phyloP scores from a whole-genome alignment of 768 basidiomycete species.

The Fibroporia radiculosa region DNA sequence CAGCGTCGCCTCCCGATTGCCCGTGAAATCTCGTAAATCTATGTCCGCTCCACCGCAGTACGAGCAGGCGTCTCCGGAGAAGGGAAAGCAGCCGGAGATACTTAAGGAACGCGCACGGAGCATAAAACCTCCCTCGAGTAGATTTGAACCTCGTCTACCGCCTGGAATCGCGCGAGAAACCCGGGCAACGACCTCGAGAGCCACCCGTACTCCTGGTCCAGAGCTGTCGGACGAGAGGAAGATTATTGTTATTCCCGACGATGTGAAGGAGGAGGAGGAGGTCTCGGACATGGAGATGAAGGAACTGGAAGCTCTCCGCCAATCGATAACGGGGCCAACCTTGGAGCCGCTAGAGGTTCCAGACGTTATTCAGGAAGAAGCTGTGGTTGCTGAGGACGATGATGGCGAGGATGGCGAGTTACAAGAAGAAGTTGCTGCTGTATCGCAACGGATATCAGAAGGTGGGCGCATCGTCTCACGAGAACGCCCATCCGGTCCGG shows the following conservation, averaged over 20 bases:
- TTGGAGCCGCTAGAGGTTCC: conserved; percentile 8
- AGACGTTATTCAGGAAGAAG: conserved; percentile 10
- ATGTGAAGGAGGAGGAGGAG: conserved; percentile 11
- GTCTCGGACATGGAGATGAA: conserved; percentile 5
- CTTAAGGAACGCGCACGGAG: conserved; percentile 9
- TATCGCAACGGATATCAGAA: conserved; percentile 33
- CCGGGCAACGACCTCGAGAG: conserved; percentile 5
- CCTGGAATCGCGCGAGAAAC: conserved; percentile 26
- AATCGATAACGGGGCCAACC: neutral
- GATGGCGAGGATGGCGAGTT: conserved; percentile 6
- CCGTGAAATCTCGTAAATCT: conserved; percentile 55
- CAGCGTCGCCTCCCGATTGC: conserved; percentile 29
- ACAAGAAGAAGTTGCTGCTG: conserved; percentile 23
- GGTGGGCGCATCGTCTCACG: conserved; percentile 19
- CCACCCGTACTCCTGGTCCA: conserved; percentile 4
- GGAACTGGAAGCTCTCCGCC: conserved; percentile 3
- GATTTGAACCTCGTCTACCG: conserved; percentile 49
- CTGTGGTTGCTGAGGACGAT: conserved; percentile 12
- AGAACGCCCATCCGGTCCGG: neutral
- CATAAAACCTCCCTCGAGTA: conserved; percentile 42
- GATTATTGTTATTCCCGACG: neutral
- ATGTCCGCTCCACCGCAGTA: conserved; percentile 44
- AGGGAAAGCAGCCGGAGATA: conserved; percentile 4
- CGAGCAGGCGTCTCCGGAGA: conserved; percentile 14
- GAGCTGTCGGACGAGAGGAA: neutral